Base-by-base conservation (phyloP, 2,329 filamentous ascomycete species). In the Chaetomiaceae sp. region DNA sequence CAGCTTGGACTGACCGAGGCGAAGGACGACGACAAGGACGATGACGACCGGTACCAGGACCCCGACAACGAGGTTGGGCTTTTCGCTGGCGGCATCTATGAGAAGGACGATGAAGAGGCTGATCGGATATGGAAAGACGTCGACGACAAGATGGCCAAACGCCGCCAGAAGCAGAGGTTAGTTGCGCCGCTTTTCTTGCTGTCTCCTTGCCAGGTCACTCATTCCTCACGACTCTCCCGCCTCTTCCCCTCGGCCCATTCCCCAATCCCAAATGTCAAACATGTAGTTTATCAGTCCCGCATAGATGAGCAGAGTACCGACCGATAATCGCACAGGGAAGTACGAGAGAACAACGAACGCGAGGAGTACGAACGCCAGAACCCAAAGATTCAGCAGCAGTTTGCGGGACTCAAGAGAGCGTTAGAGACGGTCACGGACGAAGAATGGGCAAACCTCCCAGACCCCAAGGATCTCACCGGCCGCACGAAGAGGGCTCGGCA, bases 321-420 rank as follows among this genome's bases (percentile, higher is more conserved):
- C 84, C 62, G 71, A 68, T 78, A 70, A 54, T 55, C 52, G 48
- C 48, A 60, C 79, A 95, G 93, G 82, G 93, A 99, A 86, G 86
- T 85, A 66, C 89, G 93, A 68, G 93, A 99, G 70, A 77, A 87
- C 67, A 81, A 88, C 73, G 92, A 99, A 75, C 83, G 79, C 68
- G 89, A 96, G 66, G 91, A 97, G 64, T 95, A 96, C 78, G 92
- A 99, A 73, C 84, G 86, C 61, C 92, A 96, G 68, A 97, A 99
- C 67, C 93, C 93, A 13, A 99, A 97, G 71, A 96, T 99, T 46
- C 89, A 95, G 65, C 89, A 96, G 60, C 93, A 99, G 68, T 99
- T 99, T 68, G 90, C 91, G 65, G 93, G 97, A 62, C 73, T 97
- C 45, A 99, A 99, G 71, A 82, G 95, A 63, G 89, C 89, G 5